Evolutionary conservation across 176 grass and related monocot species (phyloP), one percentile per base, ranked within the genome.

Genomic region (Triticum dicoccoides): DNA sequence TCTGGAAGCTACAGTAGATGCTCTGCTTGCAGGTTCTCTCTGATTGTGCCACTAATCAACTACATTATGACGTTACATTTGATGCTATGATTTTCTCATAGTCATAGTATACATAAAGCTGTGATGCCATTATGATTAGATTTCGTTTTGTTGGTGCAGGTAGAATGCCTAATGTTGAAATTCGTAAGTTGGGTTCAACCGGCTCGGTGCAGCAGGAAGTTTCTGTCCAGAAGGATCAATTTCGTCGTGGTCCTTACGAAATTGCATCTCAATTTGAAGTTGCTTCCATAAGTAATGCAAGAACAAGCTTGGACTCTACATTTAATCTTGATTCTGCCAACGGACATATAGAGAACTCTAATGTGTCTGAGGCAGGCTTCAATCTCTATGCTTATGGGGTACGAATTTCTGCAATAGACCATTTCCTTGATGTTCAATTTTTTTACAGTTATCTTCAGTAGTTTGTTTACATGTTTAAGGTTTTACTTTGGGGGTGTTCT

Each of bases 311-410:
- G 62, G 90, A 93, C 23, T 54, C 74, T 73, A 47, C 81, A 78
- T 86, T 83, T 76, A 80, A 84, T 87, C 88, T 89, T 88, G 90
- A 94, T 38, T 89, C 88, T 85, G 88, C 87, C 8, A 73, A 63
- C 83, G 84, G 86, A 49, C 74, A 92, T 82, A 85, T 25, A 76
- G 87, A 87, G 65, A 88, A 18, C 17, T 73, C 89, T 84, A 79
- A 84, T 84, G 79, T 92, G 89, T 66, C 54, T 76, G 80, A 79
- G 44, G 14, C 79, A 78, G 83, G 65, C 76, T 84, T 96, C 73
- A 76, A 75, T 42, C 73, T 98, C 52, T 96, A 85, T 83, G 86
- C 88, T 77, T 98, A 98, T 91, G 97, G 93, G 97, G 97, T 96
- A 98, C 39, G 87, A 59, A 65, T 75, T 86, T 91, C 47, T 81